Conservation (phyloP, 1,139 yeast species). For the Yamadazyma kanchanaburiensis region DNA sequence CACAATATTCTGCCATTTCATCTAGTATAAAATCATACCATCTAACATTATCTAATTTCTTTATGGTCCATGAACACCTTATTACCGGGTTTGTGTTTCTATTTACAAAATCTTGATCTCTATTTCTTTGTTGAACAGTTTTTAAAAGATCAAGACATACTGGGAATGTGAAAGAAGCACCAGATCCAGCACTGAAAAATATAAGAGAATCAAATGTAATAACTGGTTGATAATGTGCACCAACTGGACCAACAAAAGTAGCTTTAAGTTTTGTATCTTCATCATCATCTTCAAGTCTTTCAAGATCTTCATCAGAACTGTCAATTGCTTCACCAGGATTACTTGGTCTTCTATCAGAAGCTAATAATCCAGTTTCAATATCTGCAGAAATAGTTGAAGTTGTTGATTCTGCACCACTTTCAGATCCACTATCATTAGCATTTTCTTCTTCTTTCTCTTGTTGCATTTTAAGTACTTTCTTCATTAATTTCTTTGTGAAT, state of each 20-base stretch:
- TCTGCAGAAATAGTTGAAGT: slow-evolving; percentile 5
- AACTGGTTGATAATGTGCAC: slow-evolving; percentile 40
- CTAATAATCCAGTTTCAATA: slow-evolving; percentile 13
- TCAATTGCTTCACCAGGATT: slow-evolving; percentile 2
- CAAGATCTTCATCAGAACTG: slow-evolving; percentile 3
- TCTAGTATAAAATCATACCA: slow-evolving; percentile 39
- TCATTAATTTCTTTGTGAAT: slow-evolving; percentile 37
- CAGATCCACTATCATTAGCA: not conserved
- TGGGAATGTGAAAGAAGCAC: slow-evolving; percentile 46
- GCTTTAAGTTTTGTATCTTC: slow-evolving; percentile 27
- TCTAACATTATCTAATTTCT: slow-evolving; percentile 18
- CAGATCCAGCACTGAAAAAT: slow-evolving; percentile 45
- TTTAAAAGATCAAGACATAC: slow-evolving; percentile 38
- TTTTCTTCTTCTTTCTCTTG: slow-evolving; percentile 9
- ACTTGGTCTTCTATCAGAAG: slow-evolving; percentile 3
- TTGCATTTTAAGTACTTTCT: slow-evolving; percentile 17
- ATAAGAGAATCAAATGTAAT: slow-evolving; percentile 38
- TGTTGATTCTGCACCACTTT: not conserved
- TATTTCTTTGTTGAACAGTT: slow-evolving; percentile 21
- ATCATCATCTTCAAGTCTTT: slow-evolving; percentile 4
- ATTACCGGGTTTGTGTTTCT: slow-evolving; percentile 29
- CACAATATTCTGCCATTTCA: slow-evolving; percentile 22
- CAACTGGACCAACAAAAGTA: slow-evolving; percentile 43
- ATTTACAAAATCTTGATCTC: slow-evolving; percentile 25
- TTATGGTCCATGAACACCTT: slow-evolving; percentile 35